Percentiles rank a stretch among this genome's conserved stretches.
These are phyloP conservation scores for Coprinellus aureogranulatus DNA, from an alignment of 768 basidiomycete species.

Conservation along the genomic window DNA sequence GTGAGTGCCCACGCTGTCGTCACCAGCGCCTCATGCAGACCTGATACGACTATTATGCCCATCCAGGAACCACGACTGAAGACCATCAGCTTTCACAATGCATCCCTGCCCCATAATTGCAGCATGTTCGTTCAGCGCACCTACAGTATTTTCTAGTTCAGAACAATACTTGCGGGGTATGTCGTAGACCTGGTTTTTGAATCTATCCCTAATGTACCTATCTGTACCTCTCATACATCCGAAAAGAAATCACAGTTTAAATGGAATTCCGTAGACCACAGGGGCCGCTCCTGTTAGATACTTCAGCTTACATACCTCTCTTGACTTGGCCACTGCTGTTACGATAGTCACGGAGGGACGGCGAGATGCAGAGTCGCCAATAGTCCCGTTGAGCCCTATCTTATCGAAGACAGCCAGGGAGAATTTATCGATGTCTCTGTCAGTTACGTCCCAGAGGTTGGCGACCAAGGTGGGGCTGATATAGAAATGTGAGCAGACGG, in stretches of 20 bases:
- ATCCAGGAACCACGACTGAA: no score
- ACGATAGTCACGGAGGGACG: conserved; percentile 48
- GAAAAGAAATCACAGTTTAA: conserved; percentile 52
- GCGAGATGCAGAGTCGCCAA: conserved; percentile 15
- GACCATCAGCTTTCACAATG: no score
- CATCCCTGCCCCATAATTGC: no score
- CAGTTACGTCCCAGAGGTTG: conserved; percentile 98
- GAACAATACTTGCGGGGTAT: background rate
- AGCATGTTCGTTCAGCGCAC: no score
- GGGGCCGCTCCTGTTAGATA: conserved; percentile 95
- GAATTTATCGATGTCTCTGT: conserved; percentile 94
- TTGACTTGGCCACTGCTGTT: conserved; percentile 73
- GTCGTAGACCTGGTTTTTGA: background rate
- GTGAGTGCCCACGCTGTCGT: background rate
- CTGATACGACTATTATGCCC: no score
- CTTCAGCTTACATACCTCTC: conserved; percentile 82
- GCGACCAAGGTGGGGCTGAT: conserved; percentile 86
- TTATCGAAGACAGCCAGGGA: conserved; percentile 80
- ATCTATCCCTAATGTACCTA: background rate
- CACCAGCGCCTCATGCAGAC: no score
- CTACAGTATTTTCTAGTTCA: no score
- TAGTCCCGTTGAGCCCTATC: conserved; percentile 48
- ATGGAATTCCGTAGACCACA: conserved; percentile 93
- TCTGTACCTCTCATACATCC: background rate
- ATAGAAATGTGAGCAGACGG: background rate